Base-by-base conservation (phyloP, 169 alveolate genomes). In the Cryptosporidium canis region DNA sequence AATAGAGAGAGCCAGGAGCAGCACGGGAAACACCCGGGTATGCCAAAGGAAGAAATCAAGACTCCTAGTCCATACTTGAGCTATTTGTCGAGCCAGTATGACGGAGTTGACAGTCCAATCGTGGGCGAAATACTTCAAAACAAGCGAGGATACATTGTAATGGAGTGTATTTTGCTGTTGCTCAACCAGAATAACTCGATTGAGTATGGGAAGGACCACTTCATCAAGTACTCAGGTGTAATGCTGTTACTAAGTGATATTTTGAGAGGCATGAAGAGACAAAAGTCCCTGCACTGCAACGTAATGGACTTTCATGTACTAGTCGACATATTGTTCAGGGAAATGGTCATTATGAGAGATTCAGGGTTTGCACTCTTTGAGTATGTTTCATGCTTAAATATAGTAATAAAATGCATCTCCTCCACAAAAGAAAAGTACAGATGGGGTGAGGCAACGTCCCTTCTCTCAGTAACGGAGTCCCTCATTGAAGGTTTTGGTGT, bases 71-170 rank as follows among this genome's bases (percentile, higher is more conserved):
- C 87, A 24, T 77, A 77, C 45, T 56, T 77, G 71, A 61, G 66
- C 14, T 77, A 77, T 43, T 44, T 77, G n/a, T 77, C 87, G 5
- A 77, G 87, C 43, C 87, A 77, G 58, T 77, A 77, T 58, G 87
- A 77, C 45, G 87, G 87, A n/a, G 53, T 77, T n/a, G 87, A 77
- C n/a, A 77, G 87, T 12, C 87, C 87, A 16, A 45, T 77, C 11
- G 63, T 77, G 21, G 31, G 67, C 1, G 84, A 56, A 37, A 58
- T 55, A 58, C 51, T 77, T 6, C 18, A 35, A 16, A 16, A 58
- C 1, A 58, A 61, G 24, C 87, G 58, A 0, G 68, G 87, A 12
- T 33, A 77, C 29, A 61, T 77, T 77, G 63, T 77, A 29, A 56
- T 77, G 63, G 77, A 77, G 27, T 55, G 64, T 41, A 77, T 77